phyloP scores from a whole-genome alignment of 208 protist species.

The Porcisia deanei region DNA sequence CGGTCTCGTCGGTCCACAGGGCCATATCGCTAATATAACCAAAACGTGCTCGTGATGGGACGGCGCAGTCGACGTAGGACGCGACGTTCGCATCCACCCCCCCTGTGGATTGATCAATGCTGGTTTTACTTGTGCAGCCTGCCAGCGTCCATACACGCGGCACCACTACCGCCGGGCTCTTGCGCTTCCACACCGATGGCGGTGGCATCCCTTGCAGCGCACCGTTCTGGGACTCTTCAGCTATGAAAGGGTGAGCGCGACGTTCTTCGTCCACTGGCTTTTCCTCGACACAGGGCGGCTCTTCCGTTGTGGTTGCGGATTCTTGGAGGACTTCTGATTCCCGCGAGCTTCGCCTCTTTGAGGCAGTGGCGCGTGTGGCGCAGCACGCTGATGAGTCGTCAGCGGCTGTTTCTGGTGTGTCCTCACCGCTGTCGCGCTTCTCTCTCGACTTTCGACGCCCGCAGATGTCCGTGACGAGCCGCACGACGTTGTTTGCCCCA shows the following conservation, averaged over 20 bases:
- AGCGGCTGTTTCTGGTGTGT: not conserved
- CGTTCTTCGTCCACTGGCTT: not conserved
- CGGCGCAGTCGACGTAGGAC: slow-evolving; percentile 41
- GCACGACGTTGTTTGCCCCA: slow-evolving; percentile 57
- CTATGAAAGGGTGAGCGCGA: not conserved
- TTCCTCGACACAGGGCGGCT: not conserved
- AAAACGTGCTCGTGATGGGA: slow-evolving; percentile 34
- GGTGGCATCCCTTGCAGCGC: not conserved
- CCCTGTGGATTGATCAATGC: not conserved
- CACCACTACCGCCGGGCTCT: not conserved
- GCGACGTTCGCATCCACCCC: not conserved
- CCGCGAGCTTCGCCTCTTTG: not conserved
- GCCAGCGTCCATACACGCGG: slow-evolving; percentile 68
- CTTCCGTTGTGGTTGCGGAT: not conserved
- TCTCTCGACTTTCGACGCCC: not conserved
- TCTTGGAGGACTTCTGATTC: not conserved
- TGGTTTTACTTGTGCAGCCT: slow-evolving; percentile 18
- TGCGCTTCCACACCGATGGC: not conserved
- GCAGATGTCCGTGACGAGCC: slow-evolving; percentile 55
- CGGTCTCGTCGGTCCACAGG: slow-evolving; percentile 42
- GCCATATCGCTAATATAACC: slow-evolving; percentile 50
- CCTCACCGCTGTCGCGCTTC: not conserved
- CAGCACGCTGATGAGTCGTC: not conserved
- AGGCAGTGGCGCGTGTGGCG: not conserved
- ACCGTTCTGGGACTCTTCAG: not conserved